Evolutionary conservation across 139 green algal genomes (phyloP), one percentile per base, ranked within the genome.

Genomic region (Micromonas pusilla): DNA sequence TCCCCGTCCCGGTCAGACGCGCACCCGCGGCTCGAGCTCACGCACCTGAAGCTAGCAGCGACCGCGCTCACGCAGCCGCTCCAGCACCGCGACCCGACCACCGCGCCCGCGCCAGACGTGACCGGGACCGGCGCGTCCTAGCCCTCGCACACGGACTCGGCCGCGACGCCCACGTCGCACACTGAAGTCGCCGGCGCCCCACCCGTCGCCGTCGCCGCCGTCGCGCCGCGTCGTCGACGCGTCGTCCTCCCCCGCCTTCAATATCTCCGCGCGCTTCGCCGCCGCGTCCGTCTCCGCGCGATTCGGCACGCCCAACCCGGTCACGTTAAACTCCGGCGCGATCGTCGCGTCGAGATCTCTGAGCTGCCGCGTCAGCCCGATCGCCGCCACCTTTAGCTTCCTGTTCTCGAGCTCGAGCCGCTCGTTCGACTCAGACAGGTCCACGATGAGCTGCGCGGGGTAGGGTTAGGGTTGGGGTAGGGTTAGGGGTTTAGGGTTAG

Each of bases 321-420:
- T 57, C 9, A 57, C 16, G 45, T 57, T 57, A 16, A 57, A 16
- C 45, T 57, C 45, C 9, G 45, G 16, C 45, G 45, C 45, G 16
- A 23, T 16, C 45, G 45, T 16, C 45, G 45, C 9, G 45, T 57
- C 45, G 9, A 57, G 65, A 4, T 72, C 33, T 26, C 28, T 72
- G n/a, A 72, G 28, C 65, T 32, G 26, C 65, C 23, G n/a, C 13
- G 13, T 32, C 28, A 72, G 13, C 3, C 65, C 65, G 4, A 72
- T 39, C n/a, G 30, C n/a, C 13, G 65, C 32, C 21, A 33, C 65
- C 28, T 33, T 32, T 23, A 72, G 30, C 30, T 39, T 37, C 2
- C 65, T 4, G 30, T 72, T 72, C 30, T 72, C 65, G n/a, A 16
- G 2, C 65, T 72, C 65, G 4, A 72, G 65, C 65, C 28, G 13